A percentile compares a stretch with the other conserved stretches of the same genome.
Evolutionary conservation across 2,329 filamentous ascomycete genomes (phyloP).

Genomic region (Pseudogymnoascus sp.): DNA sequence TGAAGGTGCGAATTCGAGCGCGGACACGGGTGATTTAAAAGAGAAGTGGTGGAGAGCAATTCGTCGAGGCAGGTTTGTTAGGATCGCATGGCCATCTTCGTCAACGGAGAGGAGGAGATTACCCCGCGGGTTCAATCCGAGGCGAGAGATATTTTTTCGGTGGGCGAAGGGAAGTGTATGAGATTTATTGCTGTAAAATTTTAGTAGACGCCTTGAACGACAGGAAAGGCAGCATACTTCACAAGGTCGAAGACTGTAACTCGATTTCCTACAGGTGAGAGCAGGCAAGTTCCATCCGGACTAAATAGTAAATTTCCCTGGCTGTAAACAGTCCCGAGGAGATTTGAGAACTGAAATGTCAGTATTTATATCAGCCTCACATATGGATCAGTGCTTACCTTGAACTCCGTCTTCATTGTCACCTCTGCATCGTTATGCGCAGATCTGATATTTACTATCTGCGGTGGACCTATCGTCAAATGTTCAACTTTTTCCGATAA

Average conservation of each 20-base stretch:
- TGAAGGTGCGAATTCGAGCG: constrained; percentile 84
- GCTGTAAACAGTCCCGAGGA: constrained; percentile 96
- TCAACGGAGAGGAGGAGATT: constrained; percentile 91
- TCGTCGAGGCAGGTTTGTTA: constrained; percentile 82
- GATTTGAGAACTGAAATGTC: constrained; percentile 83
- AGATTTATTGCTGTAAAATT: constrained; percentile 65
- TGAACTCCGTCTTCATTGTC: constrained; percentile 98
- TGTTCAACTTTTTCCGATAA: constrained; percentile 14
- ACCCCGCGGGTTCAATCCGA: constrained; percentile 82
- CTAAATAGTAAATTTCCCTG: constrained; percentile 96
- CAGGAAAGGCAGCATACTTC: constrained; percentile 54
- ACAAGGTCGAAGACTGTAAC: constrained; percentile 95
- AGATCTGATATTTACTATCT: constrained; percentile 10
- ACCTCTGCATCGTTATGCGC: constrained; percentile 24
- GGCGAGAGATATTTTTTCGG: constrained; percentile 82
- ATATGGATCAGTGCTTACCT: constrained; percentile 48
- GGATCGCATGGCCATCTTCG: constrained; percentile 86
- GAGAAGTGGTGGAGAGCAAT: constrained; percentile 91
- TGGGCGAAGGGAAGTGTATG: constrained; percentile 85
- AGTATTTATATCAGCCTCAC: constrained; percentile 16
- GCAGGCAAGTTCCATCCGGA: constrained; percentile 89
- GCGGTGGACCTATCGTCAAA: constrained; percentile 13
- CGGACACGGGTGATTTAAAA: constrained; percentile 76
- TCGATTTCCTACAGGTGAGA: constrained; percentile 92
- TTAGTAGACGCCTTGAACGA: neutral